Percentiles rank a stretch among this genome's conserved stretches.
Evolutionary conservation across 192 early-diverging fungal species (phyloP).

Genomic region (Irineochytrium annulatum): DNA sequence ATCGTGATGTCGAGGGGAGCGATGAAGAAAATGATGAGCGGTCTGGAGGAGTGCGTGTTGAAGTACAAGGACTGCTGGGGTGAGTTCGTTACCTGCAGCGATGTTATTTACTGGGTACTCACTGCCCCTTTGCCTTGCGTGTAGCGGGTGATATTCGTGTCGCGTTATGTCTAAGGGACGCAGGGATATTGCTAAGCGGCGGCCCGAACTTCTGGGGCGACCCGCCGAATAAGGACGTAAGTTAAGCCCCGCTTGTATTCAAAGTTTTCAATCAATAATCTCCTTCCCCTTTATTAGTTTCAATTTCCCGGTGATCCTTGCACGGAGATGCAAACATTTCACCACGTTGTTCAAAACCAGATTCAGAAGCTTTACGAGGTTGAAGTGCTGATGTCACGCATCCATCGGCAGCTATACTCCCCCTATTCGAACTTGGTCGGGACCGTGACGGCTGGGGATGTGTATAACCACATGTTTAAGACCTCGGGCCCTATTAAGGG

Average conservation of each 20-base stretch:
- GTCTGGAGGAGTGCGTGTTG: conserved; percentile 38
- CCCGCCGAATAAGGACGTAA: conserved; percentile 29
- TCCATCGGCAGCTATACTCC: not conserved
- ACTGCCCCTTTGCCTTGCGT: not conserved
- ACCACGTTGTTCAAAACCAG: no score
- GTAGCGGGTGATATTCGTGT: conserved; percentile 49
- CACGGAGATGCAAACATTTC: no score
- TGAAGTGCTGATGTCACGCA: not conserved
- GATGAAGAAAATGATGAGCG: conserved; percentile 30
- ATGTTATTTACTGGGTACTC: not conserved
- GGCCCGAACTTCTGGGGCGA: conserved; percentile 18
- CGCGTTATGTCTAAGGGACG: conserved; percentile 52
- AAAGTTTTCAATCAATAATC: no score
- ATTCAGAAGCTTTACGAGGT: not conserved
- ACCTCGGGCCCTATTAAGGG: not conserved
- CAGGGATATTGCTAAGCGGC: conserved; percentile 31
- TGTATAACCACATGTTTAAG: not conserved
- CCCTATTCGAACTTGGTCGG: not conserved
- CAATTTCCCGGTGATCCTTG: no score
- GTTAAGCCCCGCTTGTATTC: not conserved
- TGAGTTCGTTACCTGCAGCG: conserved; percentile 17
- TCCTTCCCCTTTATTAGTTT: no score
- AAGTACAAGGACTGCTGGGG: conserved; percentile 56
- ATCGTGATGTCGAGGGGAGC: conserved; percentile 50
- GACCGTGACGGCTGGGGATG: conserved; percentile 13